Percentiles rank a stretch among this genome's conserved stretches.
These are phyloP conservation scores for Malassezia yamatoensis DNA, from an alignment of 1,284 basidiomycete genomes.

Conservation along the genomic window DNA sequence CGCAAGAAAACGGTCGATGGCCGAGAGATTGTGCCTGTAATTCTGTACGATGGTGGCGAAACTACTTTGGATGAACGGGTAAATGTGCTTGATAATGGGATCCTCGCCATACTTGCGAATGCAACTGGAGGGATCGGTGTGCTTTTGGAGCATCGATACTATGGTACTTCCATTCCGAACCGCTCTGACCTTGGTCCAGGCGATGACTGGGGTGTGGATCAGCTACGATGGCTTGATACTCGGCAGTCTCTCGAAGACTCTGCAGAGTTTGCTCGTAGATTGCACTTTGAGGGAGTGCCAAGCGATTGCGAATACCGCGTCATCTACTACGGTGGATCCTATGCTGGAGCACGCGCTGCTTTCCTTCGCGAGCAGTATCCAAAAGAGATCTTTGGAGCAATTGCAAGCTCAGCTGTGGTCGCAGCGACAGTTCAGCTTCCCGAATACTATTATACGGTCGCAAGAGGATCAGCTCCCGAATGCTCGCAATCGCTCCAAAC, in stretches of 20 bases:
- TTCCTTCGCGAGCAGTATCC: slow-evolving; percentile 82
- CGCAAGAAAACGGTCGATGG: slow-evolving; percentile 55
- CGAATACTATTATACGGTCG: slow-evolving; percentile 55
- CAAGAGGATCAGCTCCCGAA: slow-evolving; percentile 60
- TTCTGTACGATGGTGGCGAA: slow-evolving; percentile 48
- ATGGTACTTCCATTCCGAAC: slow-evolving; percentile 69
- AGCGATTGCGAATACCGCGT: slow-evolving; percentile 56
- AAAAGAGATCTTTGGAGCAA: slow-evolving; percentile 76
- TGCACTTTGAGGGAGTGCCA: slow-evolving; percentile 63
- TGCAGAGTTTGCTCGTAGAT: slow-evolving; percentile 73
- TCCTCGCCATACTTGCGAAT: slow-evolving; percentile 69
- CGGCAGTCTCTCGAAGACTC: slow-evolving; percentile 82
- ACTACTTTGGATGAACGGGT: slow-evolving; percentile 35
- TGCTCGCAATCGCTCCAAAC: slow-evolving; percentile 64
- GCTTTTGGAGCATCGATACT: slow-evolving; percentile 60
- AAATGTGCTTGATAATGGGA: slow-evolving; percentile 54
- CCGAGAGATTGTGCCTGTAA: slow-evolving; percentile 35
- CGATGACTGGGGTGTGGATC: slow-evolving; percentile 39
- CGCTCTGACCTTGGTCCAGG: slow-evolving; percentile 60
- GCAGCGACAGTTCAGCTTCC: slow-evolving; percentile 45
- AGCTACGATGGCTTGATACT: slow-evolving; percentile 71
- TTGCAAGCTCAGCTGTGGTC: slow-evolving; percentile 58
- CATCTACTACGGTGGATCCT: slow-evolving; percentile 79
- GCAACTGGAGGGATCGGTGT: slow-evolving; percentile 74
- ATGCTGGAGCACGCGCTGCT: slow-evolving; percentile 85